These are phyloP conservation scores for Globisporangium iwayamae DNA, from an alignment of 352 stramenopile species.

Conservation along the genomic window DNA sequence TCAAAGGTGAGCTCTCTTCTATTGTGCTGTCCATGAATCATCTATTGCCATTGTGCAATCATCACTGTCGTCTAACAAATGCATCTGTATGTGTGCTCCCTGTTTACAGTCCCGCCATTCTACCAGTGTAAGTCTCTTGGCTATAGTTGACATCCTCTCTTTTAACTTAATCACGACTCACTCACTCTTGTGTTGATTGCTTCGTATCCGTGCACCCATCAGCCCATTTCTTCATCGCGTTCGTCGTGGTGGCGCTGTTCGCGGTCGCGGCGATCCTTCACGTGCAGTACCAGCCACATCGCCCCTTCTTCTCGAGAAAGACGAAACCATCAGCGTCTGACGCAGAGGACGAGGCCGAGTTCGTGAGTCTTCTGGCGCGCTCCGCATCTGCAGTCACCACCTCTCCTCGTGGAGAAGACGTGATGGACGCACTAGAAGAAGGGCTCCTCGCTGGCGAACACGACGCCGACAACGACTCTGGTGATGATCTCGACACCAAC, in stretches of 20 bases:
- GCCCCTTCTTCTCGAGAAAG: constrained; percentile 8
- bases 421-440: constrained; percentile 18
- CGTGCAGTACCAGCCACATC: constrained; percentile 19
- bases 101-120: constrained; percentile 14
- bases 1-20: constrained; percentile 16
- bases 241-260: constrained; percentile 17
- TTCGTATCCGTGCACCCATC: not conserved
- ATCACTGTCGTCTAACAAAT: not conserved
- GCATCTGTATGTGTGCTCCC: not conserved
- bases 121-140: constrained; percentile 12
- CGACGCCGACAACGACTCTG: not conserved
- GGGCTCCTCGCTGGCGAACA: constrained; percentile 12
- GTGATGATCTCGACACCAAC: not conserved
- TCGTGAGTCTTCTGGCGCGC: constrained; percentile 12
- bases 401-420: not conserved
- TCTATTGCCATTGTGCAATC: not conserved
- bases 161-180: not conserved
- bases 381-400: not conserved
- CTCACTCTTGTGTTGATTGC: not conserved
- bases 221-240: constrained; percentile 25
- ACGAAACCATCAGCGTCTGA: constrained; percentile 7
- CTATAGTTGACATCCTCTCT: not conserved
- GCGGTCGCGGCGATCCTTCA: constrained; percentile 18
- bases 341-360: constrained; percentile 12
- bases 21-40: not conserved